These are phyloP conservation scores for Pestalotiopsis sp. DNA, from an alignment of 2,329 filamentous ascomycete genomes.

Conservation along the genomic window DNA sequence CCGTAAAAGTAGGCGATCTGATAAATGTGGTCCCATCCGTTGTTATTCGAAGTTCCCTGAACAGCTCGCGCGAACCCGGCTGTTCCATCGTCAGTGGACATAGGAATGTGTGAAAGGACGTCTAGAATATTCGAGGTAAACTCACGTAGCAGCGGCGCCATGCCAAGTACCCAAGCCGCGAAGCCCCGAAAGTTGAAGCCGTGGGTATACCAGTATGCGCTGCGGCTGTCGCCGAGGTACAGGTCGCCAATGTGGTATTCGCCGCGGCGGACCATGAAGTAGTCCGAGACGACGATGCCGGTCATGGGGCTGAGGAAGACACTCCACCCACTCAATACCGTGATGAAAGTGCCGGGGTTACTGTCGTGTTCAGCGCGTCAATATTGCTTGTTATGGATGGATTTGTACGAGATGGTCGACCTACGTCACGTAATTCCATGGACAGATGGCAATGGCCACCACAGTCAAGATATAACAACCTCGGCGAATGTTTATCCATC, in stretches of 20 bases:
- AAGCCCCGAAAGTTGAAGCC: constrained; percentile 48
- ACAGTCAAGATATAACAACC: constrained; percentile 44
- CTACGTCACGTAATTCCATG: constrained; percentile 44
- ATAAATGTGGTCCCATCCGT: constrained; percentile 33
- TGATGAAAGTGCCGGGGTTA: constrained; percentile 43
- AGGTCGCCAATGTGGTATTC: constrained; percentile 45
- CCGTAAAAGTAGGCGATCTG: constrained; percentile 32
- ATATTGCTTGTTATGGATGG: neutral
- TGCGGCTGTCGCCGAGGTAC: constrained; percentile 35
- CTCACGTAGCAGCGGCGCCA: constrained; percentile 32
- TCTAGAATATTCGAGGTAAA: neutral
- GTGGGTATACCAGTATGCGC: constrained; percentile 43
- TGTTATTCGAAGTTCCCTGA: constrained; percentile 17
- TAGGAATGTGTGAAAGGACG: neutral
- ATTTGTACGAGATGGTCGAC: neutral
- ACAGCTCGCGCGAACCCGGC: constrained; percentile 28
- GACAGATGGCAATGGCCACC: constrained; percentile 41
- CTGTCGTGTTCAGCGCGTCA: constrained; percentile 10
- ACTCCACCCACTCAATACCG: constrained; percentile 29
- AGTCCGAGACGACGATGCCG: constrained; percentile 46
- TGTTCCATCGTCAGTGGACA: constrained; percentile 2
- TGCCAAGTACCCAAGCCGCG: constrained; percentile 39
- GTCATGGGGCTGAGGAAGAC: constrained; percentile 52
- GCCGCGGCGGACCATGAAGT: constrained; percentile 41
- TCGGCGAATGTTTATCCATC: constrained; percentile 49